These are phyloP conservation scores for Atkinsonella texensis DNA, from an alignment of 2,329 filamentous ascomycete species.

Conservation along the genomic window DNA sequence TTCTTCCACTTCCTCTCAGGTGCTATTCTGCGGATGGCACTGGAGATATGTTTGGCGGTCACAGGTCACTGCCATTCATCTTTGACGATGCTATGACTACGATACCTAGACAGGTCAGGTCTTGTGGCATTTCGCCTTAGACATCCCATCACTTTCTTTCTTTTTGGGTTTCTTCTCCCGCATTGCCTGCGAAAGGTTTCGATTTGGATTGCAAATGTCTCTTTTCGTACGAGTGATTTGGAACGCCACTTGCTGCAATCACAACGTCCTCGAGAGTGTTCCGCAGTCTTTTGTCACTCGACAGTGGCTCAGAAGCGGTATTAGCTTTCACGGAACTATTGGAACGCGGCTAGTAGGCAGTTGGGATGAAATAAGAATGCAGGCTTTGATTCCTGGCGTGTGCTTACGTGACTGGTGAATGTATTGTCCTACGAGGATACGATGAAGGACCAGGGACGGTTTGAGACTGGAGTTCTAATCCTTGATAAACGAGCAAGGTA, in stretches of 20 bases:
- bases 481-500: neutral
- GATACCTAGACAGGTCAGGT: constrained; percentile 3
- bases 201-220: neutral
- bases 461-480: neutral
- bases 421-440: neutral
- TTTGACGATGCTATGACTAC: constrained; percentile 2
- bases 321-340: neutral
- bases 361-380: constrained; percentile 4
- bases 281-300: neutral
- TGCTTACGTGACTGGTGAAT: constrained; percentile 6
- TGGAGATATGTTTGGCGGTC: constrained; percentile 1
- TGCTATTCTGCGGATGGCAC: neutral
- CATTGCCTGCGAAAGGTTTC: neutral
- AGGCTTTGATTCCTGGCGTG: constrained; percentile 4
- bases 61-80: constrained; percentile 1
- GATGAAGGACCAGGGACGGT: neutral
- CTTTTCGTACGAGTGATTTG: neutral
- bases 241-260: neutral
- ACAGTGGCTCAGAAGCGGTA: neutral
- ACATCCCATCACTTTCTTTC: neutral
- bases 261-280: neutral
- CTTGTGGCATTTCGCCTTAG: neutral
- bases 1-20: neutral
- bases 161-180: neutral
- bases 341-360: constrained; percentile 3